Evolutionary conservation across 768 basidiomycete genomes (phyloP).

Genomic region (Daedalea quercina): DNA sequence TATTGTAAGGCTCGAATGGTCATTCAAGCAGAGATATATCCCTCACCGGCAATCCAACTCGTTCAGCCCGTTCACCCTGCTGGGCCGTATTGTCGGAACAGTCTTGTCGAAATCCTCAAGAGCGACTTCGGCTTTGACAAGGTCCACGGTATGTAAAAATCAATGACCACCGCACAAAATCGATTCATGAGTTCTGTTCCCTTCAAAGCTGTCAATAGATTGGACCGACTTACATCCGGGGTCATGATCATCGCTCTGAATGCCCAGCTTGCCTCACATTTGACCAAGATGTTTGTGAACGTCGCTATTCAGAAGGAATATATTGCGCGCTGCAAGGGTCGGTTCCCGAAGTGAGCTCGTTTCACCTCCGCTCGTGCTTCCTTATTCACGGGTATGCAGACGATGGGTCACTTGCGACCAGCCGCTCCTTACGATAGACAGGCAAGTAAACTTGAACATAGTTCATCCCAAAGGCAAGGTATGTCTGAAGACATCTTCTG

Average conservation of each 20-base stretch:
- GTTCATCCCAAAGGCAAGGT: constrained; percentile 96
- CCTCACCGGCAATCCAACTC: no score
- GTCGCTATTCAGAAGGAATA: constrained; percentile 89
- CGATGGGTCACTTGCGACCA: constrained; percentile 79
- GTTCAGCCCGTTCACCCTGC: constrained; percentile 84
- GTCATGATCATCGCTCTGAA: constrained; percentile 89
- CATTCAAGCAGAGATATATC: no score
- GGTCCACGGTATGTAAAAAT: constrained; percentile 60
- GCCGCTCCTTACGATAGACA: constrained; percentile 85
- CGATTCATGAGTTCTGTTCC: not conserved
- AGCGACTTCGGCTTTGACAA: constrained; percentile 78
- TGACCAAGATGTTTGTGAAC: constrained; percentile 80
- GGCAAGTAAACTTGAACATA: constrained; percentile 95
- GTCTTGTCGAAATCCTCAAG: constrained; percentile 79
- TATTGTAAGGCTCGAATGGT: constrained; percentile 53
- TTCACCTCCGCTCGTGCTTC: not conserved
- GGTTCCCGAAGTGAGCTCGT: constrained; percentile 72
- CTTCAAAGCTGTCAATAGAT: constrained; percentile 93
- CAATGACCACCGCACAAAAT: not conserved
- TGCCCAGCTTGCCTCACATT: constrained; percentile 53
- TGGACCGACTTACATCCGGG: constrained; percentile 92
- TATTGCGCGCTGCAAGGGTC: constrained; percentile 78
- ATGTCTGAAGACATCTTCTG: constrained; percentile 2
- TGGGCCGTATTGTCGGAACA: constrained; percentile 86
- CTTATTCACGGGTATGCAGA: constrained; percentile 30